Percentiles rank a stretch among this genome's conserved stretches.
Evolutionary conservation across 164 flowering plant genomes (phyloP).

Genomic region (Nymphaea colorata): DNA sequence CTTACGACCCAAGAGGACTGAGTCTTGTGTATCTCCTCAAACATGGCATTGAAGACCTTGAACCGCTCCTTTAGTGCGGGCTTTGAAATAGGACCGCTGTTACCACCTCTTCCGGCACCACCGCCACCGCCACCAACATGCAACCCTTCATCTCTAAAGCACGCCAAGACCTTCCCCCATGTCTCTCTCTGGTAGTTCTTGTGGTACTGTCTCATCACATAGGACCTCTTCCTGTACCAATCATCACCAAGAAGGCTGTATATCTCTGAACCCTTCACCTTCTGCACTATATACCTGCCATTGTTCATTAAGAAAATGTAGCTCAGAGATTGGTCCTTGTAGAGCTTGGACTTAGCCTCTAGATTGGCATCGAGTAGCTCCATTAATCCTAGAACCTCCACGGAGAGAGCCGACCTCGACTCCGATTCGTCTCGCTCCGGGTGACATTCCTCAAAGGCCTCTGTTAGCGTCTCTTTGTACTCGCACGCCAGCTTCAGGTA

Average conservation of each 20-base stretch:
- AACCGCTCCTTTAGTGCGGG: conserved; percentile 66
- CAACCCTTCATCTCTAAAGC: conserved; percentile 55
- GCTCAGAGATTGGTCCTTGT: conserved; percentile 47
- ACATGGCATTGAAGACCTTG: conserved; percentile 54
- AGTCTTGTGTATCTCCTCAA: conserved; percentile 75
- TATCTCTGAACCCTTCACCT: conserved; percentile 68
- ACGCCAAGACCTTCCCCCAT: conserved; percentile 51
- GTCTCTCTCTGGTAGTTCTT: conserved; percentile 76
- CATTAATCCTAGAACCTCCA: conserved; percentile 38
- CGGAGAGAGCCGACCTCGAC: conserved; percentile 30
- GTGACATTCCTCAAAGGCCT: conserved; percentile 23
- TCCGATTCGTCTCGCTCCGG: not conserved
- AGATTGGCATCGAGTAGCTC: conserved; percentile 52
- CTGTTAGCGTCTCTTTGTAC: conserved; percentile 54
- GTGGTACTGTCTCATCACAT: conserved; percentile 60
- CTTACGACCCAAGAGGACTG: conserved; percentile 81
- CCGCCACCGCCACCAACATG: conserved; percentile 1
- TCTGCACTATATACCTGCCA: conserved; percentile 69
- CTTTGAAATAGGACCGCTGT: conserved; percentile 44
- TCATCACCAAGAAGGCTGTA: conserved; percentile 43
- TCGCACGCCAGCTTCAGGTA: conserved; percentile 60
- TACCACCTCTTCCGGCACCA: not conserved
- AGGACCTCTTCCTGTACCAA: conserved; percentile 50
- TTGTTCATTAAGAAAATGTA: conserved; percentile 88
- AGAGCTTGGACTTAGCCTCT: conserved; percentile 53